These are phyloP conservation scores for Dichotomopilus funicola DNA, from an alignment of 2,329 filamentous ascomycete genomes.

Conservation along the genomic window DNA sequence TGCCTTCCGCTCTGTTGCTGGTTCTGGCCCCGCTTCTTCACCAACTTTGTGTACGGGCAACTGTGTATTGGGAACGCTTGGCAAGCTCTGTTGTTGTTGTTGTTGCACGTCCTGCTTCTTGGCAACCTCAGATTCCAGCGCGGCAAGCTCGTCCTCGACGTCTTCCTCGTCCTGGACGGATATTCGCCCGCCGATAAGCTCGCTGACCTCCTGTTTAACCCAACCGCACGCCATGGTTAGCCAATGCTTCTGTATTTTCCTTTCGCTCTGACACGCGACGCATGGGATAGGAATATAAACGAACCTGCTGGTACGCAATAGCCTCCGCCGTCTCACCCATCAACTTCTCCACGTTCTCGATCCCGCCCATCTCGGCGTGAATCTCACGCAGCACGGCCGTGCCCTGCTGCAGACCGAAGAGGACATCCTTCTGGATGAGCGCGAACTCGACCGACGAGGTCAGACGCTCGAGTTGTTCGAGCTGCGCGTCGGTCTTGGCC, in stretches of 20 bases:
- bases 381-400: constrained; percentile 86
- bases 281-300: constrained; percentile 20
- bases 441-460: constrained; percentile 91
- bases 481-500: constrained; percentile 81
- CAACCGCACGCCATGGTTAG: neutral
- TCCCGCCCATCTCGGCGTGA: constrained; percentile 88
- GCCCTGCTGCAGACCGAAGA: constrained; percentile 88
- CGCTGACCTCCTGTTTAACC: constrained; percentile 69
- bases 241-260: neutral
- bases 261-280: neutral
- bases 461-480: constrained; percentile 88
- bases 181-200: constrained; percentile 82
- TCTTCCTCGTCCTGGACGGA: constrained; percentile 95
- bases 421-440: constrained; percentile 89
- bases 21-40: constrained; percentile 5
- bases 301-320: constrained; percentile 79
- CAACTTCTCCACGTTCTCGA: constrained; percentile 90
- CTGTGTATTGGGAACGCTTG: constrained; percentile 26
- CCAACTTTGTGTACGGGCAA: constrained; percentile 17
- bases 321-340: constrained; percentile 90
- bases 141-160: constrained; percentile 89
- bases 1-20: constrained; percentile 9
- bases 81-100: constrained; percentile 15
- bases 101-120: neutral
- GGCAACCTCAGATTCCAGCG: constrained; percentile 58